These are phyloP conservation scores for Auriscalpium microsporum DNA, from an alignment of 768 basidiomycete genomes.

Conservation along the genomic window DNA sequence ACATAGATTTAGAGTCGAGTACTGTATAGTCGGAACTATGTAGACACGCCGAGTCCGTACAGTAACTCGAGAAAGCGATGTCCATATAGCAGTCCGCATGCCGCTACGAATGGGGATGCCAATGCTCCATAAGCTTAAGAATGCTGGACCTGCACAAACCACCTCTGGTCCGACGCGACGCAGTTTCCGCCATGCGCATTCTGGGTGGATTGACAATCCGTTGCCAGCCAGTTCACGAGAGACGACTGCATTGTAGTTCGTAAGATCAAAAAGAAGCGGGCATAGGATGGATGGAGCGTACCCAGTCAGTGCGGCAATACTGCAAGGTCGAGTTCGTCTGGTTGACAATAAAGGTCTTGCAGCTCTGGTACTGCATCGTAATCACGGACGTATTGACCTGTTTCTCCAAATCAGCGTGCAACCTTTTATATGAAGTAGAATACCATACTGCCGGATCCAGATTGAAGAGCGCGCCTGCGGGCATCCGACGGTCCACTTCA, in stretches of 20 bases:
- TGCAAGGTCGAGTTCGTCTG: conserved; percentile 30
- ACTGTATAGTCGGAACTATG: no score
- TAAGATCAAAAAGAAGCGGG: neutral
- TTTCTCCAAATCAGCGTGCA: no score
- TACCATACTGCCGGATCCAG: conserved; percentile 2
- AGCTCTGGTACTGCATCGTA: conserved; percentile 33
- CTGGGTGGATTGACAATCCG: conserved; percentile 38
- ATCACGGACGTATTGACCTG: conserved; percentile 28
- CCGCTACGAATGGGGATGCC: no score
- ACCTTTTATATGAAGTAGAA: no score
- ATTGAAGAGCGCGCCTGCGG: conserved; percentile 17
- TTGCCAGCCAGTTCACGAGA: conserved; percentile 33
- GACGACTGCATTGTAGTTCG: conserved; percentile 21
- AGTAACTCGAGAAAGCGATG: no score
- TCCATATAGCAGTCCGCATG: no score
- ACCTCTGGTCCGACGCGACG: conserved; percentile 36
- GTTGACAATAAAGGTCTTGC: conserved; percentile 43
- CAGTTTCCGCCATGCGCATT: conserved; percentile 44
- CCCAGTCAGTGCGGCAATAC: conserved; percentile 43
- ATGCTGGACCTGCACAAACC: conserved; percentile 32
- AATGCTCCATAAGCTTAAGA: neutral
- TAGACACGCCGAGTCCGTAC: no score
- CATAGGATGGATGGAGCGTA: conserved; percentile 15
- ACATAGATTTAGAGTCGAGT: no score
- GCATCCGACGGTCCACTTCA: neutral